Base-by-base conservation (phyloP, 83 land plant species). In the Diphasiastrum complanatum region DNA sequence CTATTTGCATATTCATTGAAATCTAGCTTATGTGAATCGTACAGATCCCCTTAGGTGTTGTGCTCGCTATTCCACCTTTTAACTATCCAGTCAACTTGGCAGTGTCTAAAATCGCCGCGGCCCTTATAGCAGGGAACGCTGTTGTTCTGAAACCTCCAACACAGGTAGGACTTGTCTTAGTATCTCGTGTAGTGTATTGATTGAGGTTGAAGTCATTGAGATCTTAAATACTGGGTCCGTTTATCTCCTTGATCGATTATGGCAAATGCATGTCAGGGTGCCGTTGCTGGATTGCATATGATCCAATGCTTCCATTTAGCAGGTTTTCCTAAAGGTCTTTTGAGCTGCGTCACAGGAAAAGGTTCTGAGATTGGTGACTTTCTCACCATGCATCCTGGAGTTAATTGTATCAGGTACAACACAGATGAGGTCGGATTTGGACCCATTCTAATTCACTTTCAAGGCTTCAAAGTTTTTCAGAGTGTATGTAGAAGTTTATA, bases 121-220 rank as follows among this genome's bases (percentile, higher is more conserved):
- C 76, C 18, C 52, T 73, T 29, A 73, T 73, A 29, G 66, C 76
- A 18, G 76, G 76, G 18, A 73, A 73, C 38, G 71, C 76, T 5
- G 64, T 73, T 1, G 72, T 73, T 11, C 20, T 73, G 45, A 73
- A 73, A 73, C 76, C 76, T 29, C 76, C 76, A 27, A 73, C 74
- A 4, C 72, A 73, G 67, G 77, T 74, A 47, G 14, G 59, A 18
- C 16, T n/a, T n/a, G n/a, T n/a, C n/a, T n/a, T n/a, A n/a, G n/a
- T n/a, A n/a, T n/a, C n/a, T 40, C n/a, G n/a, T n/a, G n/a, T n/a
- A n/a, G n/a, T n/a, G n/a, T n/a, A n/a, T n/a, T n/a, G n/a, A n/a
- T n/a, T n/a, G n/a, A n/a, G n/a, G n/a, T n/a, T n/a, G n/a, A n/a
- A n/a, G n/a, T n/a, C n/a, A n/a, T n/a, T n/a, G n/a, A n/a, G n/a